These are phyloP conservation scores for Yamadazyma sp. DNA, from an alignment of 1,139 yeast species.

Conservation along the genomic window DNA sequence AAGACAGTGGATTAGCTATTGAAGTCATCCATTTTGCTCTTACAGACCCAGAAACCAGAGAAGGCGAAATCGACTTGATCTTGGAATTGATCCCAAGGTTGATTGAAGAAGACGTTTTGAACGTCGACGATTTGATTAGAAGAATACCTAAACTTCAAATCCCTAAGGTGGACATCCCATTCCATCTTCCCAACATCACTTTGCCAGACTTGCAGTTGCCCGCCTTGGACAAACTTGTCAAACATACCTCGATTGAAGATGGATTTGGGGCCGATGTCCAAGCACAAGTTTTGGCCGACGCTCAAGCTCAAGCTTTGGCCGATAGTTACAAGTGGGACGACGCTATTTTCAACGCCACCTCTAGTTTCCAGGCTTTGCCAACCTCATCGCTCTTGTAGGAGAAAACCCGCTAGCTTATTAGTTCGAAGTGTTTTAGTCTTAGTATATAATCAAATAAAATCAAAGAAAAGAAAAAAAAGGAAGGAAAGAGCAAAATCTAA, in stretches of 20 bases:
- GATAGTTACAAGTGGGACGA: background rate
- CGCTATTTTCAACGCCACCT: background rate
- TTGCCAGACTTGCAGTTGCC: background rate
- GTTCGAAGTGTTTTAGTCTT: no score
- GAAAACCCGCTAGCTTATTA: no score
- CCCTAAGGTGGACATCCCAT: background rate
- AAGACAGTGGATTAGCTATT: constrained; percentile 31
- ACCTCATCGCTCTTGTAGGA: background rate
- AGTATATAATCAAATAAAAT: no score
- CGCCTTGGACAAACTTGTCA: background rate
- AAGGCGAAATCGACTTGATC: constrained; percentile 28
- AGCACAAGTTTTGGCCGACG: background rate
- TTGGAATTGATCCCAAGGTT: constrained; percentile 29
- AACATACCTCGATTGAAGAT: no score
- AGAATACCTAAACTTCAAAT: constrained; percentile 4
- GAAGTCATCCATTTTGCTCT: constrained; percentile 27
- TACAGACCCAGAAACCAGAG: constrained; percentile 31
- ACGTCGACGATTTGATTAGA: constrained; percentile 12
- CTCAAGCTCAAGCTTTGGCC: background rate
- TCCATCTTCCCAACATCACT: background rate
- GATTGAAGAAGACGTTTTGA: constrained; percentile 16
- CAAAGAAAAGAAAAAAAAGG: no score
- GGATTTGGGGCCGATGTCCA: no score
- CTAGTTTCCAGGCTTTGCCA: background rate
- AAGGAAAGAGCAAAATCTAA: no score